phyloP scores from a whole-genome alignment of 1,284 basidiomycete genomes.

The Apiotrichum gracile region DNA sequence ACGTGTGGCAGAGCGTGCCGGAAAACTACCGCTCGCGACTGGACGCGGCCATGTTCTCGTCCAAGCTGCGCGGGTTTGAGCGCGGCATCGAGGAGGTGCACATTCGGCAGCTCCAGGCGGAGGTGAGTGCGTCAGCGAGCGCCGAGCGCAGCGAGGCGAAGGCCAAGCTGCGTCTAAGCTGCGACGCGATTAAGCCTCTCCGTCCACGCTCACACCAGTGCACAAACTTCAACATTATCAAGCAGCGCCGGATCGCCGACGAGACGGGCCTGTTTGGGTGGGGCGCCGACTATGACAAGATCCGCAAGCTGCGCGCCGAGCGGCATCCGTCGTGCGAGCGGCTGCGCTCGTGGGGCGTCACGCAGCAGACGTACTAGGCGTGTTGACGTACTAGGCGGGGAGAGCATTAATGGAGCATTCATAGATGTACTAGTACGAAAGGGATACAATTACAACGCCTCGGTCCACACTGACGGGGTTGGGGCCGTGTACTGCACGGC shows the following conservation, averaged over 20 bases:
- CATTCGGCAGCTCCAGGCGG: slow-evolving; percentile 60
- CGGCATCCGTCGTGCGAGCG: slow-evolving; percentile 59
- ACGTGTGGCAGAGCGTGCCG: slow-evolving; percentile 58
- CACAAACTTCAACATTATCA: slow-evolving; percentile 31
- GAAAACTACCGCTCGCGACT: slow-evolving; percentile 51
- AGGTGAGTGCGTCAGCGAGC: slow-evolving; percentile 56
- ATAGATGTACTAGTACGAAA: too few relatives aligned
- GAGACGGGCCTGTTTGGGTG: slow-evolving; percentile 81
- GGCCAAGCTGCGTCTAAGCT: not conserved
- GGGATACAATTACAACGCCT: too few relatives aligned
- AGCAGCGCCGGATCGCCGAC: slow-evolving; percentile 55
- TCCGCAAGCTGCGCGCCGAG: slow-evolving; percentile 31
- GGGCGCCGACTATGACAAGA: slow-evolving; percentile 79
- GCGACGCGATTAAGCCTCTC: too few relatives aligned
- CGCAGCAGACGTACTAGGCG: slow-evolving; percentile 11
- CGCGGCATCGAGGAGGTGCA: slow-evolving; percentile 63
- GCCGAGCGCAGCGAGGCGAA: not conserved
- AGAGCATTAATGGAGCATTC: too few relatives aligned
- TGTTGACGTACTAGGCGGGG: too few relatives aligned
- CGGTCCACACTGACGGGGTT: not conserved
- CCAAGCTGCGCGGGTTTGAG: slow-evolving; percentile 42
- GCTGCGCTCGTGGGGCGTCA: slow-evolving; percentile 31
- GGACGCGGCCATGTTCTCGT: slow-evolving; percentile 37
- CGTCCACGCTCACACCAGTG: too few relatives aligned
- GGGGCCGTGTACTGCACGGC: not conserved